phyloP scores from a whole-genome alignment of 192 early-diverging fungal genomes.

The Coemansia sp. region DNA sequence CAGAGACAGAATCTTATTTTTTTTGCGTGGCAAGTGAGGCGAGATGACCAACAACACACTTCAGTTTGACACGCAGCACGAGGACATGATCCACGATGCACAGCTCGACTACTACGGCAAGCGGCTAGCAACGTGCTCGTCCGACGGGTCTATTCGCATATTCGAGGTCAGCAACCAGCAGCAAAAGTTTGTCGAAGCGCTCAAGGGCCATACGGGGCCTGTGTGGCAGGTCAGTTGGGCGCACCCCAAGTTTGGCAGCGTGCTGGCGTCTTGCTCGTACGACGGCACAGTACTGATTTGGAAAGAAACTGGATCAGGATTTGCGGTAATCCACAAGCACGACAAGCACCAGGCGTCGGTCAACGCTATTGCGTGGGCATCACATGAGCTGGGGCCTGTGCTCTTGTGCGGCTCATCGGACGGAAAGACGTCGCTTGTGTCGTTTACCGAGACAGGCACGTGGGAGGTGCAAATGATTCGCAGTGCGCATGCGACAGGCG shows the following conservation, averaged over 20 bases:
- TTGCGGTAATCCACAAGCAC: conserved; percentile 73
- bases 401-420: conserved; percentile 94
- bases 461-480: conserved; percentile 77
- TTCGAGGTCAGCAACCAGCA: conserved; percentile 78
- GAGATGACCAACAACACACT: conserved; percentile 12
- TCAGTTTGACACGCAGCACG: conserved; percentile 57
- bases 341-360: conserved; percentile 88
- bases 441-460: conserved; percentile 86
- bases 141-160: conserved; percentile 89
- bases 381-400: conserved; percentile 92
- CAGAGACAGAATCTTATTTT: background rate
- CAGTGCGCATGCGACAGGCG: conserved; percentile 87
- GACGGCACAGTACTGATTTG: conserved; percentile 95
- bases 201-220: conserved; percentile 86
- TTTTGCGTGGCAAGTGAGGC: background rate
- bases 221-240: conserved; percentile 99
- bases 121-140: conserved; percentile 96
- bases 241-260: conserved; percentile 95
- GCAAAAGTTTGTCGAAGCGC: conserved; percentile 46
- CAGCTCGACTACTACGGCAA: conserved; percentile 84
- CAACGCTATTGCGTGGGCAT: conserved; percentile 95
- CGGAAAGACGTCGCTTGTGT: conserved; percentile 88
- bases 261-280: conserved; percentile 95
- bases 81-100: conserved; percentile 70
- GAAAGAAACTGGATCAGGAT: conserved; percentile 75